A percentile compares a stretch with the other conserved stretches of the same genome.
phyloP scores from a whole-genome alignment of 352 stramenopile genomes.

The Phytophthora citricola region DNA sequence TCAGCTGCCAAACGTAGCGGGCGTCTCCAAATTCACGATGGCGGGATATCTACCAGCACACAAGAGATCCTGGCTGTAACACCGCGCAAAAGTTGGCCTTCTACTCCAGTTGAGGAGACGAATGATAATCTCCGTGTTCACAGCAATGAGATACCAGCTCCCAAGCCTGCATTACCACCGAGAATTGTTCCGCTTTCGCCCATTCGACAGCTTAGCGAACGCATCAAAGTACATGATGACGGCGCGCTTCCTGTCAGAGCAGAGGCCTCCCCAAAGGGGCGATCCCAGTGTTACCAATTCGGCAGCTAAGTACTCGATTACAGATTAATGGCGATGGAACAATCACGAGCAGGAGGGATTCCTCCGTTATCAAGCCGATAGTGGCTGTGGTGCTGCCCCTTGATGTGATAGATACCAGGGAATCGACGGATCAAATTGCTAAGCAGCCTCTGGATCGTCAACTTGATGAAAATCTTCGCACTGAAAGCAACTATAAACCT shows the following conservation, averaged over 20 bases:
- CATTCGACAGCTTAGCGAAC: slow-evolving; percentile 23
- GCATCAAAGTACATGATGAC: slow-evolving; percentile 28
- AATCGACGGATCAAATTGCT: background rate
- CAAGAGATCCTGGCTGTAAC: slow-evolving; percentile 13
- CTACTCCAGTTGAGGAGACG: slow-evolving; percentile 14
- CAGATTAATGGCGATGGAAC: slow-evolving; percentile 18
- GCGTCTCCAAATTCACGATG: slow-evolving; percentile 23
- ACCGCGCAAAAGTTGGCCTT: slow-evolving; percentile 12
- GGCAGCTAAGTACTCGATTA: slow-evolving; percentile 18
- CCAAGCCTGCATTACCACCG: slow-evolving; percentile 2
- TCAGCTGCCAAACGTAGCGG: slow-evolving; percentile 9
- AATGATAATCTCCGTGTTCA: background rate
- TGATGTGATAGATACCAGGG: slow-evolving; percentile 1
- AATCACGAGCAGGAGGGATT: slow-evolving; percentile 6
- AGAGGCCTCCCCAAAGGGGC: slow-evolving; percentile 7
- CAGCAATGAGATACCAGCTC: background rate
- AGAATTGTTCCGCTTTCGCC: slow-evolving; percentile 17
- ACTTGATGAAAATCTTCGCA: background rate
- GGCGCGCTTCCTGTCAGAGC: slow-evolving; percentile 14
- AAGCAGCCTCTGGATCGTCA: slow-evolving; percentile 10
- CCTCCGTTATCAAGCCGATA: background rate
- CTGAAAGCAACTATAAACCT: slow-evolving; percentile 9
- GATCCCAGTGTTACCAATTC: slow-evolving; percentile 9
- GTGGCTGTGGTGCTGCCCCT: background rate
- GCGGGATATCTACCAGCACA: slow-evolving; percentile 16